Evolutionary conservation across 306 rosid genomes (phyloP).

Genomic region (Corylus heterophylla): DNA sequence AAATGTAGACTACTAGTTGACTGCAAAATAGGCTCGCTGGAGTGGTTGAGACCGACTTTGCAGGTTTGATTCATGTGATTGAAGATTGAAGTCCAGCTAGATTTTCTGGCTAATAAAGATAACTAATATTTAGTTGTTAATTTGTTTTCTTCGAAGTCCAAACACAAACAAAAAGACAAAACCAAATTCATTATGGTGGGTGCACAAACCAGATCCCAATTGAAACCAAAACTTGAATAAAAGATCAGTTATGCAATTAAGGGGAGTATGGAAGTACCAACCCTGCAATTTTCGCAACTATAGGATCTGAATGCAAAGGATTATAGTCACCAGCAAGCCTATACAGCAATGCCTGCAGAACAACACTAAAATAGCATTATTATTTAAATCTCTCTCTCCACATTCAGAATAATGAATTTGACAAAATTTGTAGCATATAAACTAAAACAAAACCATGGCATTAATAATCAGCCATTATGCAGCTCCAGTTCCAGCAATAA

Average conservation of each 20-base stretch:
- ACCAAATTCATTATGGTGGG: background rate
- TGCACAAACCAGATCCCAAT: background rate
- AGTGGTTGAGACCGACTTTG: background rate
- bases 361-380: background rate
- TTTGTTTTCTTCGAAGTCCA: background rate
- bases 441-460: background rate
- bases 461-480: background rate
- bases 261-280: conserved; percentile 47
- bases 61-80: background rate
- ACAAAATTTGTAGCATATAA: background rate
- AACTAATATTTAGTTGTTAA: background rate
- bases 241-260: conserved; percentile 1
- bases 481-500: conserved; percentile 21
- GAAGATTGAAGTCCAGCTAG: background rate
- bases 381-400: background rate
- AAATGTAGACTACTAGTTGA: background rate
- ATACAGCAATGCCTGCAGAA: conserved; percentile 88
- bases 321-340: conserved; percentile 88
- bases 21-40: background rate
- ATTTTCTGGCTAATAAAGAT: background rate
- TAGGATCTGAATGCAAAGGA: conserved; percentile 94
- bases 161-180: background rate
- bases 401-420: background rate
- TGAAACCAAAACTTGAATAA: background rate
- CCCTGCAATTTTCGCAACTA: conserved; percentile 86